phyloP scores from a whole-genome alignment of 257 asterid genomes.

The Solanum etuberosum region DNA sequence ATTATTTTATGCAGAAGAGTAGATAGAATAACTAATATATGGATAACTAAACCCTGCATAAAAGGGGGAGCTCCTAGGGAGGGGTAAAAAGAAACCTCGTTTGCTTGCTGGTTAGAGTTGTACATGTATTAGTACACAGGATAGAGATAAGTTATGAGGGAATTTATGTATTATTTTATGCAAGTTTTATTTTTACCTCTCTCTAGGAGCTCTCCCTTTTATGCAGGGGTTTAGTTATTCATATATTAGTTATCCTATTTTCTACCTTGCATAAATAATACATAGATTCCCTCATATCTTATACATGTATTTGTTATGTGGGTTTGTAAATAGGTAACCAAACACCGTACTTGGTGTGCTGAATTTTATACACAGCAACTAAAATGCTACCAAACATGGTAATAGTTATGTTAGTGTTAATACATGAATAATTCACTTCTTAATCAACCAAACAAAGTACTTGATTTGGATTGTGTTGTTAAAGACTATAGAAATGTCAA shows the following conservation, averaged over 20 bases:
- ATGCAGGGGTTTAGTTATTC: neutral
- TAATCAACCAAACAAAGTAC: neutral
- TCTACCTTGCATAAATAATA: neutral
- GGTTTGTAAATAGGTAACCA: neutral
- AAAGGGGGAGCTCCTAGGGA: neutral
- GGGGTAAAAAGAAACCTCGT: neutral
- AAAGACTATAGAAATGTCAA: neutral
- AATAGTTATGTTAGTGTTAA: neutral
- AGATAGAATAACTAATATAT: neutral
- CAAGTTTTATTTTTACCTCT: neutral
- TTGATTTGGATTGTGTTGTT: neutral
- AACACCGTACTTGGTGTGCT: neutral
- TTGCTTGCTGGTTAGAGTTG: neutral
- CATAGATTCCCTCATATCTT: neutral
- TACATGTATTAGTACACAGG: neutral
- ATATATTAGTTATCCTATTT: neutral
- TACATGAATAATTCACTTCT: neutral
- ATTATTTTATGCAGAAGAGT: neutral
- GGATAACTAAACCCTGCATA: neutral
- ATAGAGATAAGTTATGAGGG: neutral
- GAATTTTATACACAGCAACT: neutral
- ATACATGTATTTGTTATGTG: neutral
- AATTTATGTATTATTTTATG: neutral
- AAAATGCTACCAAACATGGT: neutral
- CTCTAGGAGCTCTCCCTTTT: neutral